These are phyloP conservation scores for Tulasnella sp. DNA, from an alignment of 768 basidiomycete species.

Conservation along the genomic window DNA sequence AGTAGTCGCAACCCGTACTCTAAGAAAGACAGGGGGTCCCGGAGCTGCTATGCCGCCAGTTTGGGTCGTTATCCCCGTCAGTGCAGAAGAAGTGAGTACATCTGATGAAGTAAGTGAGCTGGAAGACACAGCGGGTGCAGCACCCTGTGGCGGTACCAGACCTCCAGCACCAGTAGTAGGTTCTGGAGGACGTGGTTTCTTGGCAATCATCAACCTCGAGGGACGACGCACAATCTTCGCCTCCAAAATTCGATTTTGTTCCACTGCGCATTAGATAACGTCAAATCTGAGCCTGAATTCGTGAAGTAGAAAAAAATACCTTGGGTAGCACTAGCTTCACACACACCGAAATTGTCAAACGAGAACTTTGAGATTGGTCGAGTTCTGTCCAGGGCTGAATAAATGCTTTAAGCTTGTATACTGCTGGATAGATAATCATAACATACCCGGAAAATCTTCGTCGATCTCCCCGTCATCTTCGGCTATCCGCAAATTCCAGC, in stretches of 20 bases:
- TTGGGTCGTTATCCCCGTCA: constrained; percentile 13
- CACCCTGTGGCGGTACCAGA: constrained; percentile 22
- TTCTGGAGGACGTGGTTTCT: constrained; percentile 33
- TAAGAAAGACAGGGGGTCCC: constrained; percentile 76
- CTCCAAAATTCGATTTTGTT: constrained; percentile 72
- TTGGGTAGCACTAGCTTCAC: constrained; percentile 43
- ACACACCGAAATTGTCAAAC: constrained; percentile 77
- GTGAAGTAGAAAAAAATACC: constrained; percentile 29
- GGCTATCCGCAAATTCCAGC: constrained; percentile 87
- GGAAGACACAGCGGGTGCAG: not conserved
- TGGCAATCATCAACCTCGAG: constrained; percentile 50
- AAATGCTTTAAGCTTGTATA: not conserved
- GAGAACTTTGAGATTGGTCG: constrained; percentile 79
- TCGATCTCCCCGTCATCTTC: constrained; percentile 98
- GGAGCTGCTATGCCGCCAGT: constrained; percentile 52
- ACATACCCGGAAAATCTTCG: constrained; percentile 93
- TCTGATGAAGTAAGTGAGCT: constrained; percentile 7
- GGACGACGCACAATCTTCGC: constrained; percentile 70
- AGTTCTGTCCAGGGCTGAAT: constrained; percentile 76
- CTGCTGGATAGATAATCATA: not conserved
- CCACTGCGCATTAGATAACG: constrained; percentile 29
- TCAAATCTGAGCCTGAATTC: not conserved
- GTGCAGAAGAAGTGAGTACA: not conserved
- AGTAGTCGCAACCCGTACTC: constrained; percentile 66
- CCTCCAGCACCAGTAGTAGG: constrained; percentile 25